Percentiles rank a stretch among this genome's conserved stretches.
Evolutionary conservation across 2,329 filamentous ascomycete species (phyloP).

Genomic region (Rhinocladiella similis): DNA sequence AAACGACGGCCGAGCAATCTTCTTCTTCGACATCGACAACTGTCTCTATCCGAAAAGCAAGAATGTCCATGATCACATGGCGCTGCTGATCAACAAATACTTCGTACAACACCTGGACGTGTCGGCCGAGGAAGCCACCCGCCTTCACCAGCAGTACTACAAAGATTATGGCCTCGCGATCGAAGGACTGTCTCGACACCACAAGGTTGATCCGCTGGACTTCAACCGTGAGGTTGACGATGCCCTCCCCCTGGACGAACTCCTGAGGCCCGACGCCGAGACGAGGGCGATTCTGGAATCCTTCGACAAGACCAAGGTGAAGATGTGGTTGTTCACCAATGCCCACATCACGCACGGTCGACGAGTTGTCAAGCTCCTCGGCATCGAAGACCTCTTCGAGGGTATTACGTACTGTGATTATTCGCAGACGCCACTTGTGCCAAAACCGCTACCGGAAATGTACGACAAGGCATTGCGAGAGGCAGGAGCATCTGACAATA

Average conservation of each 20-base stretch:
- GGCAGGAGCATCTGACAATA: conserved; percentile 65
- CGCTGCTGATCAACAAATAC: conserved; percentile 71
- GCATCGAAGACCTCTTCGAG: conserved; percentile 86
- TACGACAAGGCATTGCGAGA: conserved; percentile 87
- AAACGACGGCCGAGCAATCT: conserved; percentile 41
- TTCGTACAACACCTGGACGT: conserved; percentile 71
- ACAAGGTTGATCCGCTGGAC: conserved; percentile 90
- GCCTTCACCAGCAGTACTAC: conserved; percentile 90
- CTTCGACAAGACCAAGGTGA: conserved; percentile 80
- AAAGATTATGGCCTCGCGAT: conserved; percentile 95
- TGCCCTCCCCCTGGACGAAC: conserved; percentile 79
- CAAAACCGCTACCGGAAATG: conserved; percentile 83
- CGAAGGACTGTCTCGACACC: conserved; percentile 87
- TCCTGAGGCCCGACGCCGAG: conserved; percentile 76
- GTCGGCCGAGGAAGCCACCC: conserved; percentile 72
- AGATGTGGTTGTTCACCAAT: conserved; percentile 93
- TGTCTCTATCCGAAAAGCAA: conserved; percentile 88
- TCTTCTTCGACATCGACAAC: conserved; percentile 95
- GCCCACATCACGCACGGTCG: conserved; percentile 87
- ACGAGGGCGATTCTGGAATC: conserved; percentile 76
- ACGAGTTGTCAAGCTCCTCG: conserved; percentile 76
- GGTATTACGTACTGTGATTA: conserved; percentile 97
- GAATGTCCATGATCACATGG: conserved; percentile 87
- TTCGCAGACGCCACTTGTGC: conserved; percentile 67
- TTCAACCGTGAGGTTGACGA: conserved; percentile 96